A percentile compares a stretch with the other conserved stretches of the same genome.
phyloP scores from a whole-genome alignment of 2,329 filamentous ascomycete genomes.

The Cercospora sesami region DNA sequence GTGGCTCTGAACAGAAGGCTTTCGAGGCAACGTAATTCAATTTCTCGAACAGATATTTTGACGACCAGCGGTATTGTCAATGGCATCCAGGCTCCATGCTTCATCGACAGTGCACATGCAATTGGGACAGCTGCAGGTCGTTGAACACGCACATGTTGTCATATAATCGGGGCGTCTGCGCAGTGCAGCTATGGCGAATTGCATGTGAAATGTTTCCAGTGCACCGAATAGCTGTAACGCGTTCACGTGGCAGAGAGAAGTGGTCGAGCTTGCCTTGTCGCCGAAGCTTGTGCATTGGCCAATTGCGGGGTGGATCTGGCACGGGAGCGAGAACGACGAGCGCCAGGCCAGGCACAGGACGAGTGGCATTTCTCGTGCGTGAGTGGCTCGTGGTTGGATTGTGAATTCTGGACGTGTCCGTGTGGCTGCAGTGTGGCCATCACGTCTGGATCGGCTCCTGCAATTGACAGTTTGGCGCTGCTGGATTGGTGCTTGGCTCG shows the following conservation, averaged over 20 bases:
- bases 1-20: not conserved
- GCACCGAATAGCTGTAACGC: not conserved
- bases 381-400: not conserved
- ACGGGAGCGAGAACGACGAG: conserved; percentile 19
- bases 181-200: not conserved
- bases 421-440: not conserved
- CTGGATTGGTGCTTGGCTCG: not conserved
- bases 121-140: not conserved
- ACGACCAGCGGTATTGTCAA: not conserved
- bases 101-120: not conserved
- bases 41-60: not conserved
- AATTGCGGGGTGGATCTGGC: not conserved
- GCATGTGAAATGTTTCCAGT: not conserved
- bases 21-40: not conserved
- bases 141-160: not conserved
- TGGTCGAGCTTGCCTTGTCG: not conserved
- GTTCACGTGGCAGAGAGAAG: conserved; percentile 5
- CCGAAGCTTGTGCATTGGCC: not conserved
- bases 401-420: not conserved
- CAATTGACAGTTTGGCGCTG: not conserved
- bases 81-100: not conserved
- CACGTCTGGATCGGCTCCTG: not conserved
- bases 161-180: not conserved
- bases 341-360: not conserved
- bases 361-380: not conserved